These are phyloP conservation scores for Candida silvatica DNA, from an alignment of 805 yeast species.

Conservation along the genomic window DNA sequence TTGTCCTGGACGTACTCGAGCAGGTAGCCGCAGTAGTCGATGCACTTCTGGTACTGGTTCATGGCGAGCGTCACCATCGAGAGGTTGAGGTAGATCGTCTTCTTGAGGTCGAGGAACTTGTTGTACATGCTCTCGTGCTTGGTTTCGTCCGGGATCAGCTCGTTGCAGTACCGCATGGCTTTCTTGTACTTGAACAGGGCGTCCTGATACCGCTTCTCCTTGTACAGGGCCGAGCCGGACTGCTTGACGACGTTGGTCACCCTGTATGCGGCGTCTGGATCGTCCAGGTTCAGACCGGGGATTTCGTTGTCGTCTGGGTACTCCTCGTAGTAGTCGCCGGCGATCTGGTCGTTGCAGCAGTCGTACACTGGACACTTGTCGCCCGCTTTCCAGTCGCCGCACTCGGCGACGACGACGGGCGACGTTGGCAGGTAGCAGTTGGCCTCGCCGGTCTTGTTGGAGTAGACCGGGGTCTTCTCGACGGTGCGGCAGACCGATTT, in stretches of 20 bases:
- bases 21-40: slow-evolving; percentile 46
- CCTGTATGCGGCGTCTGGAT: slow-evolving; percentile 33
- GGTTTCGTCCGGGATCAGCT: slow-evolving; percentile 62
- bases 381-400: slow-evolving; percentile 54
- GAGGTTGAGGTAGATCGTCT: slow-evolving; percentile 47
- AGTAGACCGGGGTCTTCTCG: slow-evolving; percentile 40
- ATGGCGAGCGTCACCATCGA: slow-evolving; percentile 45
- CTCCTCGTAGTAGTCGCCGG: slow-evolving; percentile 70
- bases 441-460: slow-evolving; percentile 21
- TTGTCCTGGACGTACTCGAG: slow-evolving; percentile 32
- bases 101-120: slow-evolving; percentile 43
- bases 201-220: slow-evolving; percentile 37
- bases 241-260: slow-evolving; percentile 53
- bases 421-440: slow-evolving; percentile 26
- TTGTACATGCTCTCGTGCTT: slow-evolving; percentile 42
- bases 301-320: slow-evolving; percentile 70
- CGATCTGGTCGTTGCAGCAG: slow-evolving; percentile 52
- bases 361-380: slow-evolving; percentile 51
- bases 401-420: slow-evolving; percentile 39
- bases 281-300: slow-evolving; percentile 36
- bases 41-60: slow-evolving; percentile 37
- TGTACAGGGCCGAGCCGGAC: slow-evolving; percentile 56
- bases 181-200: slow-evolving; percentile 60
- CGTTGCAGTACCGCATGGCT: slow-evolving; percentile 61
- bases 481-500: slow-evolving; percentile 61